Evolutionary conservation across 345 rosid species (phyloP).

Genomic region (Physaria fendleri): DNA sequence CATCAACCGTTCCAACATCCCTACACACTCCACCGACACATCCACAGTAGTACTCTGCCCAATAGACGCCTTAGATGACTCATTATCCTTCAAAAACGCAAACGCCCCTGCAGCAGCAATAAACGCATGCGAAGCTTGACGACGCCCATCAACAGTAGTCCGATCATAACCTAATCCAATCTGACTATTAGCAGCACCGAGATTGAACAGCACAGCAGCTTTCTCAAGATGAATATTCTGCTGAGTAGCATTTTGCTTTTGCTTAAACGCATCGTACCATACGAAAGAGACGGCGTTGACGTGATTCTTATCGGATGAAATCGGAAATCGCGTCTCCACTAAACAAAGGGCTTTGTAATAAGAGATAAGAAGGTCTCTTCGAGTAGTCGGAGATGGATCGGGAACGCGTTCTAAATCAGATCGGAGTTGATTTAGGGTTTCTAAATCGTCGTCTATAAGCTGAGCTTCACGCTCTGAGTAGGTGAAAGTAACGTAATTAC

Average conservation of each 20-base stretch:
- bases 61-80: slow-evolving; percentile 62
- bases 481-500: slow-evolving; percentile 61
- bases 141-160: slow-evolving; percentile 73
- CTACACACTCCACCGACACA: slow-evolving; percentile 76
- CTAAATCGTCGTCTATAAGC: slow-evolving; percentile 89
- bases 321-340: slow-evolving; percentile 92
- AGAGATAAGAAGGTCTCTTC: slow-evolving; percentile 69
- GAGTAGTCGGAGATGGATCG: slow-evolving; percentile 67
- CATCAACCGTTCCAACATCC: slow-evolving; percentile 94
- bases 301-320: slow-evolving; percentile 80
- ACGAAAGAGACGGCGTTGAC: slow-evolving; percentile 66
- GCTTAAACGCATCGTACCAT: slow-evolving; percentile 93
- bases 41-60: slow-evolving; percentile 80
- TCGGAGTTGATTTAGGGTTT: slow-evolving; percentile 62
- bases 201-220: slow-evolving; percentile 80
- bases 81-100: slow-evolving; percentile 66
- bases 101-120: slow-evolving; percentile 84
- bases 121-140: slow-evolving; percentile 86
- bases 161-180: slow-evolving; percentile 75
- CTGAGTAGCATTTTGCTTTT: slow-evolving; percentile 74
- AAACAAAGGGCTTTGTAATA: slow-evolving; percentile 76
- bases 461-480: slow-evolving; percentile 98
- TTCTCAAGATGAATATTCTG: slow-evolving; percentile 90
- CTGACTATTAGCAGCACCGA: slow-evolving; percentile 85
- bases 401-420: slow-evolving; percentile 70